Evolutionary conservation across 352 stramenopile species (phyloP), one percentile per base, ranked within the genome.

Genomic region (Phytophthora colocasiae): DNA sequence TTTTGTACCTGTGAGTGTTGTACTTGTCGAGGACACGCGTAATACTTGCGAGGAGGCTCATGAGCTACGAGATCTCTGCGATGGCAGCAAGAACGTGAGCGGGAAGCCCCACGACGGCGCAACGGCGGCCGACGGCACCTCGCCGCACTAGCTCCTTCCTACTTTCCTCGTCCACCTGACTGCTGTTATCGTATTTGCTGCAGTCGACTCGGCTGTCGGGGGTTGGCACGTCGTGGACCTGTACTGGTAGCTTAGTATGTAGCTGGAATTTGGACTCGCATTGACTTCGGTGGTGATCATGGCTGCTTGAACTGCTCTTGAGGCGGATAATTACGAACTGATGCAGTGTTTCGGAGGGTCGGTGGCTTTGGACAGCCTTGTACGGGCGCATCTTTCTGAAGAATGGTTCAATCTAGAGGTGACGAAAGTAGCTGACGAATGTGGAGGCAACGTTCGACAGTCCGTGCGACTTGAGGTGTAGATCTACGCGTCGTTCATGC

Each of bases 91-190:
- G 19, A 17, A 74, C 17, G 34, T 65, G 56, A 9, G 52, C 15
- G 0, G 70, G 52, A 10, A 82, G 53, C 10, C 44, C 50, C 10
- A 73, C 64, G 24, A 82, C 60, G 26, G 74, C 74, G 29, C 47
- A 68, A 24, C 74, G 71, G 10, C 74, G 74, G 15, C 74, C 74
- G 22, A 82, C 74, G 11, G 74, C 74, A n/a, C 74, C 74, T 4
- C 62, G 62, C 15, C 73, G 63, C 4, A 63, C 45, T 3, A 83
- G 39, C 19, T 75, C 62, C 41, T 77, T 71, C 49, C 50, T 73
- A 53, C 54, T 67, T 40, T 69, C 58, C 1, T 63, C 43, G 15
- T 70, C 59, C 17, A 69, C 27, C 6, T 58, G 26, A 31, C 52
- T 69, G 45, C 51, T 57, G 31, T 66, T 29, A 38, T 53, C 58